Base-by-base conservation (phyloP, 2,329 filamentous ascomycete genomes). In the Periconia sp. region DNA sequence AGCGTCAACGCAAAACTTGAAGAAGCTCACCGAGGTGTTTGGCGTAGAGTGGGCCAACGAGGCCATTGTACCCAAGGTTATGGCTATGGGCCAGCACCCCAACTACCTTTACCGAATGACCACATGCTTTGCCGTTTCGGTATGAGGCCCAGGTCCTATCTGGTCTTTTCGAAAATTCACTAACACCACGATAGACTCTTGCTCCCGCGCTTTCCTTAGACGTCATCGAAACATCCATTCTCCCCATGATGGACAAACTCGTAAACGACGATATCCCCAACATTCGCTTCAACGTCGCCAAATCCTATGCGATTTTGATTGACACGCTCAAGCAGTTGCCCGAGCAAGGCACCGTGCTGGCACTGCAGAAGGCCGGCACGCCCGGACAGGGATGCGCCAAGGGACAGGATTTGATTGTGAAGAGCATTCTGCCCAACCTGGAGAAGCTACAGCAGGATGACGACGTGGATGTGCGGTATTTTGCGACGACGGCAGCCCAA, bases 71-170 rank as follows among this genome's bases (percentile, higher is more conserved):
- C 94, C 94, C 56, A 97, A 97, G 81, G 94, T 99, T 61, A 94
- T 96, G 84, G 90, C 90, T 37, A 97, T 99, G 94, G 94, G 94
- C 55, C 90, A 91, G 71, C 94, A 99, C 74, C 91, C 93, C 57
- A 99, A 99, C 80, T 99, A 99, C 75, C 88, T 99, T 49, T 99
- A 99, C 83, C 86, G 94, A 74, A 99, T 99, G 94, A 99, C 94
- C 10, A 99, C 94, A n/a, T 97, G 93, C 79, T 99, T 99, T 75
- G 94, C 94, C 58, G 95, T 99, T 63, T 93, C 92, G 66, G 94
- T 99, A 83, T 81, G 23, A 8, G 8, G 90, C 84, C 31, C 2
- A 2, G 13, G 41, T 7, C 10, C 14, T 46, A 31, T n/a, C 37
- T 2, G 17, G 3, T n/a, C 15, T 19, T 14, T 44, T 10, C 43